phyloP scores from a whole-genome alignment of 257 asterid species.

The Solanum microdontum region DNA sequence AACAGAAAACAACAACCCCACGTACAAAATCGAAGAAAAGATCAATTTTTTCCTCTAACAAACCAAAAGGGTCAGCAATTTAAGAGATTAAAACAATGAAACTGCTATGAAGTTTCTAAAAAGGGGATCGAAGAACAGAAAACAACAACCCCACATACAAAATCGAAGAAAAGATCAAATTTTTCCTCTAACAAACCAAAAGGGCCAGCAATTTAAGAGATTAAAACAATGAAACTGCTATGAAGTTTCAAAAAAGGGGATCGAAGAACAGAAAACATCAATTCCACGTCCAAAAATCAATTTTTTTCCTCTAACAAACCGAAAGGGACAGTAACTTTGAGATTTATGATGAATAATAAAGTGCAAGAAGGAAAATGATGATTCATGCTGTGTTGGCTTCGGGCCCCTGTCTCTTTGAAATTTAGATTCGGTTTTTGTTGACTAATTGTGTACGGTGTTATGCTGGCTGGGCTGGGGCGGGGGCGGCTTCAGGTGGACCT shows the following conservation, averaged over 20 bases:
- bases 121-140: background rate
- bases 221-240: background rate
- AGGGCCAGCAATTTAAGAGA: background rate
- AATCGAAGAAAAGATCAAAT: background rate
- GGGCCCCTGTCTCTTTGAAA: background rate
- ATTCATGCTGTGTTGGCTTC: background rate
- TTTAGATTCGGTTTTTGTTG: background rate
- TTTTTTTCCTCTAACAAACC: background rate
- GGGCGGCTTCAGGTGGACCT: background rate
- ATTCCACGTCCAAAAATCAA: background rate
- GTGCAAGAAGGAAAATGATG: background rate
- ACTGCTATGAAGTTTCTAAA: background rate
- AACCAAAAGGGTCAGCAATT: background rate
- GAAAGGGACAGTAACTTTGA: background rate
- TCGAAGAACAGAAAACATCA: background rate
- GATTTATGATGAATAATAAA: background rate
- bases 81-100: background rate
- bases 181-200: background rate
- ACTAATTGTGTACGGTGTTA: background rate
- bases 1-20: background rate
- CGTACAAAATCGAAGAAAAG: background rate
- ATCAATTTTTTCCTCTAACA: background rate
- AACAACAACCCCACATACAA: background rate
- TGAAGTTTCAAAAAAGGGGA: background rate
- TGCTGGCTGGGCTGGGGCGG: background rate